Evolutionary conservation across 345 rosid species (phyloP).

Genomic region (Salix arbutifolia): DNA sequence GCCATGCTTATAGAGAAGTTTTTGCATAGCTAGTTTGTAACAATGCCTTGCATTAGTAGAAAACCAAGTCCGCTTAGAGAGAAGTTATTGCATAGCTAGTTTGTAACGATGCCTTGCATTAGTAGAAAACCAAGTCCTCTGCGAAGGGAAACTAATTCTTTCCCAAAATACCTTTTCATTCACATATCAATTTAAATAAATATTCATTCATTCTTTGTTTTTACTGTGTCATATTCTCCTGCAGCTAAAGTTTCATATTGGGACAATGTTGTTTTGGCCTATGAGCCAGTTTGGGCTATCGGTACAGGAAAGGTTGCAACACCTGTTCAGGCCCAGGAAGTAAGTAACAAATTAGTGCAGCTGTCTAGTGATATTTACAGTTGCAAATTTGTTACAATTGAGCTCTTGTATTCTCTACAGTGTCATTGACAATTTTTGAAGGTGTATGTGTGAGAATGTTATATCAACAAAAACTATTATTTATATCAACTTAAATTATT

Average conservation of each 20-base stretch:
- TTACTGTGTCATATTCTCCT: neutral
- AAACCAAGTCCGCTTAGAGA: neutral
- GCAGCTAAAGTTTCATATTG: constrained; percentile 54
- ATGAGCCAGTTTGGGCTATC: constrained; percentile 86
- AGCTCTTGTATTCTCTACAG: neutral
- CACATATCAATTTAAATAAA: neutral
- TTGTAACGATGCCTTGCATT: neutral
- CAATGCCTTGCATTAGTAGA: neutral
- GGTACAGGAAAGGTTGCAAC: constrained; percentile 82
- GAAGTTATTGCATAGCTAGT: neutral
- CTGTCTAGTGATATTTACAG: neutral
- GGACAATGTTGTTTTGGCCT: constrained; percentile 61
- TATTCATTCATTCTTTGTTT: neutral
- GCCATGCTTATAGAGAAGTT: neutral
- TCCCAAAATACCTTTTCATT: neutral
- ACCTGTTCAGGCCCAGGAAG: constrained; percentile 79
- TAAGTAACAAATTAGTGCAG: constrained; percentile 14
- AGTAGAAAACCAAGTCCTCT: neutral
- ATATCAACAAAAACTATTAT: neutral
- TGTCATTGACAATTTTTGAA: neutral
- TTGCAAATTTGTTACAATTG: neutral
- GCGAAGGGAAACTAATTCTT: neutral
- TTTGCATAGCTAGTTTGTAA: neutral
- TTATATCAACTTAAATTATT: neutral
- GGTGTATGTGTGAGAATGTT: neutral